phyloP scores from a whole-genome alignment of 2,329 filamentous ascomycete species.

The Exophiala aquamarina region DNA sequence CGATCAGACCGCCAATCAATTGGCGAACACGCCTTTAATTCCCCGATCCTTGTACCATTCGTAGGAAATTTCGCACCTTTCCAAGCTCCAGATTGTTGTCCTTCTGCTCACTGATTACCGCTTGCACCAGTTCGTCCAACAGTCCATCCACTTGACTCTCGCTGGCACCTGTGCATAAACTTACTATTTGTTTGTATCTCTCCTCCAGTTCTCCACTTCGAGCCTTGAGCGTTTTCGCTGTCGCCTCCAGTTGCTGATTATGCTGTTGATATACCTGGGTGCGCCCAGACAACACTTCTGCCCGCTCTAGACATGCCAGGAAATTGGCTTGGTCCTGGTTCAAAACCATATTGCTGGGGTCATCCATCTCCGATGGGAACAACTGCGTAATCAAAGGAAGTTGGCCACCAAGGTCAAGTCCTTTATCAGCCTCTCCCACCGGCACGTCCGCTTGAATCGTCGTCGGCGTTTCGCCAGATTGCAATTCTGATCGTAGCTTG shows the following conservation, averaged over 20 bases:
- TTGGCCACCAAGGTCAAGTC: constrained; percentile 38
- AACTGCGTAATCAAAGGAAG: constrained; percentile 35
- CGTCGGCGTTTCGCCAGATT: constrained; percentile 40
- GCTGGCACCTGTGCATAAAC: constrained; percentile 77
- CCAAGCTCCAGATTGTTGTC: constrained; percentile 68
- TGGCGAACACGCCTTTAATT: constrained; percentile 11
- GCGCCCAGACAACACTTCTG: constrained; percentile 63
- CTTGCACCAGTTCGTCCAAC: constrained; percentile 75
- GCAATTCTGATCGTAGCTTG: constrained; percentile 61
- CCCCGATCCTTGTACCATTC: constrained; percentile 65
- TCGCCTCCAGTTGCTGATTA: constrained; percentile 65
- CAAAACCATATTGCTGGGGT: constrained; percentile 41
- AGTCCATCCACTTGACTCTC: constrained; percentile 78
- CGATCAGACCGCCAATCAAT: no score
- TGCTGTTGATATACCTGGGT: constrained; percentile 69
- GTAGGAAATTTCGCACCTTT: constrained; percentile 74
- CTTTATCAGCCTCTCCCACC: constrained; percentile 51
- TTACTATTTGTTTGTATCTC: constrained; percentile 85
- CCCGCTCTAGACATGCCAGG: constrained; percentile 56
- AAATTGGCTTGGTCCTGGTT: constrained; percentile 43
- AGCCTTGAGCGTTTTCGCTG: constrained; percentile 70
- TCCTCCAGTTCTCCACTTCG: constrained; percentile 80
- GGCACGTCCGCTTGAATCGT: constrained; percentile 34
- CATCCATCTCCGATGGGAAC: constrained; percentile 37
- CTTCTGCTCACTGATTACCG: constrained; percentile 62